These are phyloP conservation scores for Mucor piriformis DNA, from an alignment of 371 early-diverging fungal genomes.

Conservation along the genomic window DNA sequence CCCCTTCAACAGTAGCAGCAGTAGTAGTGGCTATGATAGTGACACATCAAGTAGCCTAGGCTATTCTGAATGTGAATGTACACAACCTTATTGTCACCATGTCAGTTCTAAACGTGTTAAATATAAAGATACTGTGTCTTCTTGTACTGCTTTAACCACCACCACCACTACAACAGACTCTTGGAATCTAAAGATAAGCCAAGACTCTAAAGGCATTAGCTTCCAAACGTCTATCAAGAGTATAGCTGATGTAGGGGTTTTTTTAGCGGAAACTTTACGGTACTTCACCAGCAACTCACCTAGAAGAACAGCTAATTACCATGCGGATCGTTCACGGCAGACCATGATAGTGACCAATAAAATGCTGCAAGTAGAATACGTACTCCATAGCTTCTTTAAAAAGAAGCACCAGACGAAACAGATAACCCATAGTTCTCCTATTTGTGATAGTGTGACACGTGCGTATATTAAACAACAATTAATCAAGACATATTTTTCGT, in stretches of 20 bases:
- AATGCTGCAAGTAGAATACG: slow-evolving; percentile 31
- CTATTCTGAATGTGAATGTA: slow-evolving; percentile 10
- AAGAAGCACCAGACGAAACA: slow-evolving; percentile 8
- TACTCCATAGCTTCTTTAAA: slow-evolving; percentile 32
- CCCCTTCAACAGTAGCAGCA: background rate
- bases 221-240: slow-evolving; percentile 38
- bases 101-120: slow-evolving; percentile 4
- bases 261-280: slow-evolving; percentile 25
- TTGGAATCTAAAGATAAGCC: slow-evolving; percentile 33
- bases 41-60: no score
- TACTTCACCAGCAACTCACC: slow-evolving; percentile 30
- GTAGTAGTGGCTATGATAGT: background rate
- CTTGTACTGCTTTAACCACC: background rate
- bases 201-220: slow-evolving; percentile 26
- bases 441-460: slow-evolving; percentile 5
- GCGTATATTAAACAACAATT: slow-evolving; percentile 17
- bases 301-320: slow-evolving; percentile 30
- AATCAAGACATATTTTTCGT: slow-evolving; percentile 31
- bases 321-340: slow-evolving; percentile 20
- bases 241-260: slow-evolving; percentile 31
- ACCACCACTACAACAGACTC: background rate
- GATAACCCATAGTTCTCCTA: background rate
- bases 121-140: background rate
- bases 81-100: slow-evolving; percentile 9
- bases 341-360: slow-evolving; percentile 31